Evolutionary conservation across 768 basidiomycete genomes (phyloP).

Genomic region (Russula emetica): DNA sequence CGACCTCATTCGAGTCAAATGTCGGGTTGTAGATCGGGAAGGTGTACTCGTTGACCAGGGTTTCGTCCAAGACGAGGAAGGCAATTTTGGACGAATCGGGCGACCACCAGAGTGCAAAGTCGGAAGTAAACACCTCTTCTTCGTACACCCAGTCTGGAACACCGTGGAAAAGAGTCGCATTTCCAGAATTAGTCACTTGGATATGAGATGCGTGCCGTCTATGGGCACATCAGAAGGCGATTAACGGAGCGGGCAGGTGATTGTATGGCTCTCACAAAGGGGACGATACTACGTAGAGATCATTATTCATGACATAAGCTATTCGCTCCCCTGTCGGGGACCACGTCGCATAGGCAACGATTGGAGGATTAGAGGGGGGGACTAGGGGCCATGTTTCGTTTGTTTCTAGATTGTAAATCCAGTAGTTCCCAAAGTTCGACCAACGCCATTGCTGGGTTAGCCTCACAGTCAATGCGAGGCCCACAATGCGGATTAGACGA

Average conservation of each 20-base stretch:
- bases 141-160: conserved; percentile 98
- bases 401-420: conserved; percentile 74
- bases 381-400: conserved; percentile 67
- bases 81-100: conserved; percentile 73
- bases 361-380: conserved; percentile 63
- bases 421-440: conserved; percentile 89
- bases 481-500: conserved; percentile 21
- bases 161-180: conserved; percentile 83
- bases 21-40: conserved; percentile 93
- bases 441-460: conserved; percentile 82
- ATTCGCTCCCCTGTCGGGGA: conserved; percentile 79
- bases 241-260: neutral
- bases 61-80: conserved; percentile 86
- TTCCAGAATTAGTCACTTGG: conserved; percentile 77
- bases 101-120: conserved; percentile 88
- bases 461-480: conserved; percentile 20
- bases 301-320: conserved; percentile 82
- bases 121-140: conserved; percentile 75
- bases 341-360: conserved; percentile 80
- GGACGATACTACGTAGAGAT: conserved; percentile 78
- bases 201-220: conserved; percentile 46
- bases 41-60: conserved; percentile 75
- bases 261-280: conserved; percentile 47
- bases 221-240: conserved; percentile 29
- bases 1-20: conserved; percentile 57